These are phyloP conservation scores for Ceratobasidium papillatum DNA, from an alignment of 1,284 basidiomycete species.

Conservation along the genomic window DNA sequence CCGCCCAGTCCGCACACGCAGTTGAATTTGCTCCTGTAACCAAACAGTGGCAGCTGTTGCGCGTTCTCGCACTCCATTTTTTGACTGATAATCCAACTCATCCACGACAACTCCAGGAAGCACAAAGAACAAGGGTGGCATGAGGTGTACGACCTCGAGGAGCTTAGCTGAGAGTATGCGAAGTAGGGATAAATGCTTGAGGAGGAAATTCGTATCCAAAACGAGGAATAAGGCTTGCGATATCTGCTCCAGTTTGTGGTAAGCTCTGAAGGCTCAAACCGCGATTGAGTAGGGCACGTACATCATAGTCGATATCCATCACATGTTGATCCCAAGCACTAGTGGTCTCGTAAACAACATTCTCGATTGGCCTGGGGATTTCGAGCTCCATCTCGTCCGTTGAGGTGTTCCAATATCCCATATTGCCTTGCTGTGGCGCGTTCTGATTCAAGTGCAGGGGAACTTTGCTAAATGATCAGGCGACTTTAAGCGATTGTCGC, in stretches of 20 bases:
- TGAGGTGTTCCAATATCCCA: slow-evolving; percentile 18
- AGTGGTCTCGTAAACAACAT: slow-evolving; percentile 19
- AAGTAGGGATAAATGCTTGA: slow-evolving; percentile 26
- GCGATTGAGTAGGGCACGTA: neutral
- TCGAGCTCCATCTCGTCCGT: slow-evolving; percentile 33
- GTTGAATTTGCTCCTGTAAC: slow-evolving; percentile 33
- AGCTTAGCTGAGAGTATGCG: neutral
- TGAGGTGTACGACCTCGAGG: slow-evolving; percentile 18
- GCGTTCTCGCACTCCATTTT: slow-evolving; percentile 33
- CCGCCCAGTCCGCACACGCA: slow-evolving; percentile 15
- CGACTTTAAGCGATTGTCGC: too few relatives aligned
- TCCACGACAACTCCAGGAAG: slow-evolving; percentile 38
- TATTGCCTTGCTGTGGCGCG: neutral
- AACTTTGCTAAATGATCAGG: neutral
- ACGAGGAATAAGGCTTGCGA: slow-evolving; percentile 32
- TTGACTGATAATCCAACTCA: slow-evolving; percentile 35
- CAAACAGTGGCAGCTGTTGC: slow-evolving; percentile 31
- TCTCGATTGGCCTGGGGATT: slow-evolving; percentile 15
- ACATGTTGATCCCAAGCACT: slow-evolving; percentile 38
- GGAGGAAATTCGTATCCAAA: slow-evolving; percentile 33
- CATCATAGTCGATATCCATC: slow-evolving; percentile 39
- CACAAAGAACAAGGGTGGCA: slow-evolving; percentile 35
- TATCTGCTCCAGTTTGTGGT: neutral
- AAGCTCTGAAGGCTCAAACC: neutral
- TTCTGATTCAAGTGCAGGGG: neutral